Evolutionary conservation across 1,284 basidiomycete species (phyloP), one percentile per base, ranked within the genome.

Genomic region (Ganoderma lucidum): DNA sequence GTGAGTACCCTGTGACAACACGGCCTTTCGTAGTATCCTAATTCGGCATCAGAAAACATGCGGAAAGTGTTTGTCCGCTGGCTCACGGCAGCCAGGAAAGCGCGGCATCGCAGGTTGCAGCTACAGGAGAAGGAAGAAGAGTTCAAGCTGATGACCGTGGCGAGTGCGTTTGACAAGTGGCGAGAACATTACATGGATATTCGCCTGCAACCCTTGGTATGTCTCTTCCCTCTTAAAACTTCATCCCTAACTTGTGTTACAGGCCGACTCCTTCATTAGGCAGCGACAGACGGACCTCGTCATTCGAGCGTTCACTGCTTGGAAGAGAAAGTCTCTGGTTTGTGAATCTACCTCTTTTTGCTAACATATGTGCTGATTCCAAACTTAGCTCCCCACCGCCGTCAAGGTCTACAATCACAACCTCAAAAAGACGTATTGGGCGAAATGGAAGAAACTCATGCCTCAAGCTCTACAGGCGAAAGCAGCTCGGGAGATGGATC

Each of bases 111-210:
- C 63, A 86, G 91, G 15, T 75, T 85, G 30, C 80, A 84, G 30
- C 80, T 94, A 35, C 85, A 87, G 68, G 83, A 87, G 64, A 89
- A 85, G 72, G 91, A 93, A 76, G 84, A 88, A 41, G 87, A 93
- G 71, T 83, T 93, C 73, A 85, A 86, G 70, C 78, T 85, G 14
- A 80, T 81, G 17, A 76, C 82, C 23, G 78, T 90, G 32, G 83
- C 85, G 39, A 81, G 79, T 45, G 86, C 86, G 39, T 95, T 93
- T 92, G 91, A 93, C 66, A 89, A 84, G 74, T 95, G 93, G 93
- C 83, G 89, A 74, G 92, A 91, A 66, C 86, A 83, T 51, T 93
- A 88, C 77, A 85, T 83, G 70, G 87, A 90, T 65, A 87, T 88
- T 72, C 83, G 83, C 69, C 80, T 95, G 62, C 87, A 86, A 44